Percentiles rank a stretch among this genome's conserved stretches.
Evolutionary conservation across 192 early-diverging fungal genomes (phyloP).

Genomic region (Coemansia sp.): DNA sequence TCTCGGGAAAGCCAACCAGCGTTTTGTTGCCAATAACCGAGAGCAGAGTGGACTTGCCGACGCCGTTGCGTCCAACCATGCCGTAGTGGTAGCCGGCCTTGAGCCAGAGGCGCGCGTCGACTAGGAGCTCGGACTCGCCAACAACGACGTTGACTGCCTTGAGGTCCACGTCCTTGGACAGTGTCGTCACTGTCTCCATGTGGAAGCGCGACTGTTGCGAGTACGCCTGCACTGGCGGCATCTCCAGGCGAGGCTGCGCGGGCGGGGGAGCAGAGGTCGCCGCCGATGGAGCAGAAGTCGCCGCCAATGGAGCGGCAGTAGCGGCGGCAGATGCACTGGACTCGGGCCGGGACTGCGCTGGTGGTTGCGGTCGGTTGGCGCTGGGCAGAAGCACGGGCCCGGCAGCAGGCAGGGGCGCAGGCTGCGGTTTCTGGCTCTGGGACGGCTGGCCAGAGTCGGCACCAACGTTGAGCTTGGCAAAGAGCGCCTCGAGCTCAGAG

Average conservation of each 20-base stretch:
- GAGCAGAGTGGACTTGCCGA: conserved; percentile 91
- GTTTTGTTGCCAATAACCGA: conserved; percentile 85
- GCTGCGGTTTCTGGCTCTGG: conserved; percentile 1
- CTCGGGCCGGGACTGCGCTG: too few relatives aligned
- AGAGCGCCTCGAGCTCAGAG: conserved; percentile 48
- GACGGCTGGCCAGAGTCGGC: not conserved
- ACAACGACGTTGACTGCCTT: conserved; percentile 74
- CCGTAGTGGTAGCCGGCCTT: conserved; percentile 71
- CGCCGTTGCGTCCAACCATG: conserved; percentile 92
- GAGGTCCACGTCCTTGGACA: conserved; percentile 76
- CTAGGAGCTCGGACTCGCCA: conserved; percentile 63
- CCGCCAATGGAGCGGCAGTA: not conserved
- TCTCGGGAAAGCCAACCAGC: conserved; percentile 78
- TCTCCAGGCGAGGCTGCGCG: conserved; percentile 6
- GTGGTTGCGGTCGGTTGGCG: conserved; percentile 1
- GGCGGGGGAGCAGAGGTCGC: not conserved
- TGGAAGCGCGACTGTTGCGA: conserved; percentile 85
- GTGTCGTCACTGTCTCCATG: conserved; percentile 69
- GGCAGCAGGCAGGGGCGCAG: not conserved
- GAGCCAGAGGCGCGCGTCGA: conserved; percentile 71
- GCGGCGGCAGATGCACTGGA: not conserved
- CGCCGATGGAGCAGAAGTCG: not conserved
- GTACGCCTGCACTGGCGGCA: conserved; percentile 58
- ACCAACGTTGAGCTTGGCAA: conserved; percentile 30
- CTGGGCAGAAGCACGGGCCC: conserved; percentile 13